A percentile compares a stretch with the other conserved stretches of the same genome.
Evolutionary conservation across 495 filamentous ascomycete species (phyloP).

Genomic region (Penicillium malachiteum): DNA sequence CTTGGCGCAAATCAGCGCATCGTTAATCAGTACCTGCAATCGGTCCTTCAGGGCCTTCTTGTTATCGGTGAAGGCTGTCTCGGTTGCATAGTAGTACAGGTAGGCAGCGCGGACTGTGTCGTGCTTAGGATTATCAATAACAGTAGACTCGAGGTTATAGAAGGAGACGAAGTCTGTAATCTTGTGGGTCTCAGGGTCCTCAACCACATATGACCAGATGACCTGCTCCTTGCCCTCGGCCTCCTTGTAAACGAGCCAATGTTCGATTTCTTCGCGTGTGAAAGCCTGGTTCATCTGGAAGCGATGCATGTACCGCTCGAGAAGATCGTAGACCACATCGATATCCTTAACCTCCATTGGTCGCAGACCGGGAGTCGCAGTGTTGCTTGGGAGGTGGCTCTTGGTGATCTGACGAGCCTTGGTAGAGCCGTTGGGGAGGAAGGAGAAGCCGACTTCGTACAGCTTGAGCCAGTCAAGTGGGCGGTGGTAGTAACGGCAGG

Average conservation of each 20-base stretch:
- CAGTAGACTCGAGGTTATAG: conserved; percentile 89
- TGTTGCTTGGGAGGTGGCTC: conserved; percentile 72
- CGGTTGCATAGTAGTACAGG: conserved; percentile 92
- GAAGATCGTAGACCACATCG: conserved; percentile 69
- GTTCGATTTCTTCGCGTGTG: conserved; percentile 71
- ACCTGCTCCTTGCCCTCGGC: conserved; percentile 66
- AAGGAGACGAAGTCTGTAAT: conserved; percentile 97
- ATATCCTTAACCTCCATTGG: conserved; percentile 80
- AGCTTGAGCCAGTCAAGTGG: conserved; percentile 93
- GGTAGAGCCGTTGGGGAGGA: conserved; percentile 75
- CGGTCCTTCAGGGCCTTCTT: conserved; percentile 63
- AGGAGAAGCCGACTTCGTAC: conserved; percentile 88
- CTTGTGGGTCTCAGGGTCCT: conserved; percentile 68
- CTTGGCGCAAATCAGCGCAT: conserved; percentile 87
- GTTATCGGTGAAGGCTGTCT: conserved; percentile 66
- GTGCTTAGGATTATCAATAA: conserved; percentile 77
- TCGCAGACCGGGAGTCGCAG: conserved; percentile 69
- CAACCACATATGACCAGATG: conserved; percentile 89
- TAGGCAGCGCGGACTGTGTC: conserved; percentile 81
- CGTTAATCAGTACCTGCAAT: conserved; percentile 73
- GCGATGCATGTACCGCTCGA: conserved; percentile 73
- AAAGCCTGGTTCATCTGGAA: conserved; percentile 86
- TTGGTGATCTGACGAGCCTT: conserved; percentile 75
- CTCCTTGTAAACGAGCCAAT: conserved; percentile 79
- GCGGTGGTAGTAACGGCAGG: conserved; percentile 92